A percentile compares a stretch with the other conserved stretches of the same genome.
Conservation (phyloP, 192 early-diverging fungal genomes). For the Helicostylum pulchrum region DNA sequence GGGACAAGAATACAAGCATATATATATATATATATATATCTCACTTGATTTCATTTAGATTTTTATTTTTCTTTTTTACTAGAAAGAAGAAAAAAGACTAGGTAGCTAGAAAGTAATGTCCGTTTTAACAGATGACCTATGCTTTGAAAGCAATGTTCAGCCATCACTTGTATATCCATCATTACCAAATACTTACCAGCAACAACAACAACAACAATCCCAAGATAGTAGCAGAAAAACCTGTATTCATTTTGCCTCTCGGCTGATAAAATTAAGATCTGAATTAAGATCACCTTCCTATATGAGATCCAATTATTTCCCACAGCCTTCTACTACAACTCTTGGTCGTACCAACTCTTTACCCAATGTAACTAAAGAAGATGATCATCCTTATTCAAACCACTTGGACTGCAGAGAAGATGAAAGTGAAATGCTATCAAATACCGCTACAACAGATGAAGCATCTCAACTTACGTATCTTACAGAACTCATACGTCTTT, state of each 20-base stretch:
- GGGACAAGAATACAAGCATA: too few relatives aligned
- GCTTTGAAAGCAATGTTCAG: slow-evolving; percentile 1
- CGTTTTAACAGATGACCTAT: too few relatives aligned
- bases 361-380: not conserved
- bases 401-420: not conserved
- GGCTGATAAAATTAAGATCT: slow-evolving; percentile 2
- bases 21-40: too few relatives aligned
- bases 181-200: not conserved
- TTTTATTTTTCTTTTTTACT: too few relatives aligned
- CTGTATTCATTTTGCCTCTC: slow-evolving; percentile 10
- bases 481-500: too few relatives aligned
- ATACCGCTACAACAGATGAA: too few relatives aligned
- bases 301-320: not conserved
- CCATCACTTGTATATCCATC: slow-evolving; percentile 7
- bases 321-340: not conserved
- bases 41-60: too few relatives aligned
- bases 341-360: not conserved
- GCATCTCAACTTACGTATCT: too few relatives aligned
- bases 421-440: slow-evolving; percentile 5
- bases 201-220: not conserved
- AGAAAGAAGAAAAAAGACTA: too few relatives aligned
- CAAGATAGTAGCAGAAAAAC: not conserved
- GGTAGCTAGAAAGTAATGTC: too few relatives aligned
- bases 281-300: slow-evolving; percentile 7
- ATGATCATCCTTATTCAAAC: not conserved